Conservation (phyloP, 1,284 basidiomycete species). For the Heterobasidion irregulare region DNA sequence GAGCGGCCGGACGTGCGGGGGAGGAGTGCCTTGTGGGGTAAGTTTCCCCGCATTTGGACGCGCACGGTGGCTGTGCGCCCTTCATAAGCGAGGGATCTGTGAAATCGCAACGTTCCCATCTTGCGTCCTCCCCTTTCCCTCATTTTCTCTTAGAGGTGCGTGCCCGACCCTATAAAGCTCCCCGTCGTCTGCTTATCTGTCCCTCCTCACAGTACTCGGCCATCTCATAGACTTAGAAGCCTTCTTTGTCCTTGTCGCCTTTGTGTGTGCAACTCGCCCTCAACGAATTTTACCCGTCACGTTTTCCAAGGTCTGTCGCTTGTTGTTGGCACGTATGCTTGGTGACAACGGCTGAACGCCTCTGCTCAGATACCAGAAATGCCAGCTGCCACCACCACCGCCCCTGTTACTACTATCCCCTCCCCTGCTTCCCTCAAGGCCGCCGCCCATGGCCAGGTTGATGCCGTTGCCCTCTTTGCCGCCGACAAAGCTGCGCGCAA, state of each 20-base stretch:
- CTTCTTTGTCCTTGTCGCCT: slow-evolving; percentile 29
- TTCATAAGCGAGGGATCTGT: background rate
- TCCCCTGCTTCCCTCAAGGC: slow-evolving; percentile 62
- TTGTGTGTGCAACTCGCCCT: slow-evolving; percentile 19
- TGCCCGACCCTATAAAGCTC: slow-evolving; percentile 16
- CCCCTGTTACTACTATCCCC: slow-evolving; percentile 30
- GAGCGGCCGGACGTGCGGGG: background rate
- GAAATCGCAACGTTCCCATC: slow-evolving; percentile 19
- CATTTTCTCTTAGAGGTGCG: slow-evolving; percentile 36
- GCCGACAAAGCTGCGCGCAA: slow-evolving; percentile 70
- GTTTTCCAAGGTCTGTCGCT: slow-evolving; percentile 10
- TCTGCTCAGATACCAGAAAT: slow-evolving; percentile 45
- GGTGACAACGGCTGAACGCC: background rate
- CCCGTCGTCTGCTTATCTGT: slow-evolving; percentile 6
- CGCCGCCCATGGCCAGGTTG: slow-evolving; percentile 32
- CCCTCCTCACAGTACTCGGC: slow-evolving; percentile 16
- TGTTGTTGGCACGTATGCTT: background rate
- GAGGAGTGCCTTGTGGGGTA: background rate
- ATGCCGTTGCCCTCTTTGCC: slow-evolving; percentile 41
- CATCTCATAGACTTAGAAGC: slow-evolving; percentile 26
- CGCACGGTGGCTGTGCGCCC: background rate
- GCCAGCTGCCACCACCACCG: slow-evolving; percentile 59
- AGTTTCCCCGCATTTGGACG: background rate
- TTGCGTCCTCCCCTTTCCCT: slow-evolving; percentile 22
- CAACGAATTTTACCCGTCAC: slow-evolving; percentile 20